phyloP scores from a whole-genome alignment of 2,329 filamentous ascomycete species.

The Knufia petricola region DNA sequence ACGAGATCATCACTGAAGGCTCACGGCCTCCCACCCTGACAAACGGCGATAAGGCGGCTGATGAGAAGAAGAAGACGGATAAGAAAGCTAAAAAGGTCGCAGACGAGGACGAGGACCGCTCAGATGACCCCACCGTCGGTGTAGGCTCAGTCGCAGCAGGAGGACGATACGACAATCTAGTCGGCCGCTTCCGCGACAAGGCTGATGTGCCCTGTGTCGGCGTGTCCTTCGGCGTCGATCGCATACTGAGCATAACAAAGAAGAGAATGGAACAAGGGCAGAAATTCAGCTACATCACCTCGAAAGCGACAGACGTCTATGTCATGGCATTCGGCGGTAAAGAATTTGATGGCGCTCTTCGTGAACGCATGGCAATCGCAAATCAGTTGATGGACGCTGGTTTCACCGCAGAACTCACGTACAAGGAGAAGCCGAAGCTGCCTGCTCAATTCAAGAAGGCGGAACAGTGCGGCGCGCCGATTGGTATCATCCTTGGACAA shows the following conservation, averaged over 20 bases:
- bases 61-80: constrained; percentile 33
- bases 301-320: constrained; percentile 62
- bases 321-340: constrained; percentile 93
- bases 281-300: constrained; percentile 35
- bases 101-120: constrained; percentile 55
- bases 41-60: constrained; percentile 25
- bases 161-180: constrained; percentile 84
- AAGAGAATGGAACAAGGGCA: constrained; percentile 56
- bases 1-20: constrained; percentile 76
- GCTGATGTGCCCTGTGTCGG: constrained; percentile 80
- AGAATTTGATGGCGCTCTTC: constrained; percentile 68
- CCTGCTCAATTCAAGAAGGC: constrained; percentile 85
- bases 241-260: constrained; percentile 88
- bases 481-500: constrained; percentile 82
- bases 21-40: constrained; percentile 42
- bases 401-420: constrained; percentile 82
- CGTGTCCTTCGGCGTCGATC: constrained; percentile 88
- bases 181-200: constrained; percentile 86
- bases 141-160: constrained; percentile 84
- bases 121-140: constrained; percentile 68
- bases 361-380: constrained; percentile 74
- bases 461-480: constrained; percentile 67
- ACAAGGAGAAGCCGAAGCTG: constrained; percentile 72
- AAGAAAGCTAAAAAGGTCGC: constrained; percentile 48
- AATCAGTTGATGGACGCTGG: constrained; percentile 73